Conservation (phyloP, 768 basidiomycete species). For the Rhizopogon rudus region DNA sequence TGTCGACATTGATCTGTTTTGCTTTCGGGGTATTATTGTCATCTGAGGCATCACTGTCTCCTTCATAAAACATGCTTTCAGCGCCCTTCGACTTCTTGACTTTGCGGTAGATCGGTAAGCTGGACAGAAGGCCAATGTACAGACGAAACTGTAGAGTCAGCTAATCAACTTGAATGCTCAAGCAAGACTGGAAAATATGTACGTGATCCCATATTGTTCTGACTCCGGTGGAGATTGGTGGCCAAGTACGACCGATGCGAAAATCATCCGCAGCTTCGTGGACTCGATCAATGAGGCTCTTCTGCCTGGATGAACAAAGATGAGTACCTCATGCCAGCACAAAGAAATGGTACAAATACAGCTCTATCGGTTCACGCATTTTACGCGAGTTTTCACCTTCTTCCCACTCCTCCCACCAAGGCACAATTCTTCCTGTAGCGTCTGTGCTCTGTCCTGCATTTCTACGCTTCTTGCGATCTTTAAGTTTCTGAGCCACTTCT, state of each 20-base stretch:
- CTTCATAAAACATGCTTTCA: slow-evolving; percentile 15
- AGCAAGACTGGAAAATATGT: not conserved
- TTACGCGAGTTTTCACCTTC: slow-evolving; percentile 17
- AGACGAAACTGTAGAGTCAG: slow-evolving; percentile 21
- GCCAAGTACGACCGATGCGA: slow-evolving; percentile 25
- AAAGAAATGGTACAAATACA: slow-evolving; percentile 22
- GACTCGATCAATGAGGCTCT: slow-evolving; percentile 16
- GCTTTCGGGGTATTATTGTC: slow-evolving; percentile 21
- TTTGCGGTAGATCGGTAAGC: slow-evolving; percentile 26
- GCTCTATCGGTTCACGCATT: slow-evolving; percentile 18
- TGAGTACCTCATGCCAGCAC: not conserved
- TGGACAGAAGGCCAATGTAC: slow-evolving; percentile 26
- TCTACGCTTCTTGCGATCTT: slow-evolving; percentile 5
- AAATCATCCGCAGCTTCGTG: slow-evolving; percentile 26
- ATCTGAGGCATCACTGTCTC: slow-evolving; percentile 26
- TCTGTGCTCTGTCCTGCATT: slow-evolving; percentile 19
- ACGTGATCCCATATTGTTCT: slow-evolving; percentile 27
- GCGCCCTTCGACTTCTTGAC: slow-evolving; percentile 22
- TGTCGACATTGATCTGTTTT: slow-evolving; percentile 13
- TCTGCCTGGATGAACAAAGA: slow-evolving; percentile 1
- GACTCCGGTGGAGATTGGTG: slow-evolving; percentile 23
- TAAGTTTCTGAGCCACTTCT: slow-evolving; percentile 15
- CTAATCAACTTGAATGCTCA: not conserved
- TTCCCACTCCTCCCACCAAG: slow-evolving; percentile 31
- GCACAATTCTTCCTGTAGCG: slow-evolving; percentile 15